phyloP scores from a whole-genome alignment of 441 rosid species.

The Eruca vesicaria region DNA sequence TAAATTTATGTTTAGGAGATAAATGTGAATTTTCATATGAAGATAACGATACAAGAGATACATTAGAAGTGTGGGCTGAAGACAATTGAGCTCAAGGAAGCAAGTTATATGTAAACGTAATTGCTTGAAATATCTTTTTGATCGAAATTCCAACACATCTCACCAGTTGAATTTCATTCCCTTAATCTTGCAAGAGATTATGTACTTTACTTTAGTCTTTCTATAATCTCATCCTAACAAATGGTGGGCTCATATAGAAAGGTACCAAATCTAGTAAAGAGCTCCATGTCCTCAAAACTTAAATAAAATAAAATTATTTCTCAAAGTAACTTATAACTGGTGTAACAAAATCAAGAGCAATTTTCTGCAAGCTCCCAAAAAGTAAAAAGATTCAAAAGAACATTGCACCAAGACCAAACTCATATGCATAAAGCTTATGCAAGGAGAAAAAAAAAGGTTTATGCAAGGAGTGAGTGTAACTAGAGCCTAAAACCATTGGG shows the following conservation, averaged over 20 bases:
- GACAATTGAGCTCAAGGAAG: not conserved
- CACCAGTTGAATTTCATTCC: constrained; percentile 70
- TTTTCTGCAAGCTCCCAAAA: not conserved
- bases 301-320: not conserved
- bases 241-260: not conserved
- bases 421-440: not conserved
- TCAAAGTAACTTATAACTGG: not conserved
- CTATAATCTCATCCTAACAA: constrained; percentile 45
- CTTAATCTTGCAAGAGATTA: constrained; percentile 51
- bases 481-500: not conserved
- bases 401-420: not conserved
- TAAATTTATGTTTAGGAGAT: too few species aligned
- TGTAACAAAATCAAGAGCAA: not conserved
- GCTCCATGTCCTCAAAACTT: not conserved
- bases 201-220: constrained; percentile 39
- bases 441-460: too few species aligned
- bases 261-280: not conserved
- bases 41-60: too few species aligned
- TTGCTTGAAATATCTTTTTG: not conserved
- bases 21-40: too few species aligned
- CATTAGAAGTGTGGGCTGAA: not conserved
- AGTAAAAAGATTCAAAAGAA: not conserved
- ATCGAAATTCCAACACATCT: not conserved
- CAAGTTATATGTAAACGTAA: not conserved
- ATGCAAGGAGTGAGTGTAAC: not conserved